Evolutionary conservation across 106 monocot species (phyloP), one percentile per base, ranked within the genome.

Genomic region (Cymbidium sinense): DNA sequence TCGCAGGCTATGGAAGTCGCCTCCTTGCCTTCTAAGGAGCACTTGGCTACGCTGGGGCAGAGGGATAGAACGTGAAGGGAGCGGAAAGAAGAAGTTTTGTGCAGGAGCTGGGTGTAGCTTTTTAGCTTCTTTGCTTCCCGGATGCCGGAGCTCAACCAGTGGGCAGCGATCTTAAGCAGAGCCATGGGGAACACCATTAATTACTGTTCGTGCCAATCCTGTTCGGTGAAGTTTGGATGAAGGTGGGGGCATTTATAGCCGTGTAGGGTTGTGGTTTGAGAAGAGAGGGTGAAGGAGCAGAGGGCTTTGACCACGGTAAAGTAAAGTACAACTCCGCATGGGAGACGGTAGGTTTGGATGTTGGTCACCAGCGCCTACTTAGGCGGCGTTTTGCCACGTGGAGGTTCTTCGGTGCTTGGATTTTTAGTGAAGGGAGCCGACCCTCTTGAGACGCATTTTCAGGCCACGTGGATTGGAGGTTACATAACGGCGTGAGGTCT

Each of bases 1-100:
- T 89, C 88, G 51, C 85, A 84, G 1, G 87, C 82, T 21, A 83
- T 17, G 51, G 81, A 70, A 7, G 80, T 78, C 8, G 30, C 51
- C 36, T 37, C 71, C 3, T 37, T 35, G 37, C 20, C 18, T 71
- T 71, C 20, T 18, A 21, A 7, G 18, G 71, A 37, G 21, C 19
- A 36, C 39, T 71, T 71, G 19, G 36, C 34, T 17, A 71, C 37
- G 34, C 20, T 37, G 7, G 71, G 37, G 21, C 39, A 35, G 19
- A 71, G 17, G 21, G 37, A 37, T 21, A 71, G 37, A 2, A 31
- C 67, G 0, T 69, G 67, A 25, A 74, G 74, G 43, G 43, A 43
- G 3, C 74, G 41, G 67, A 31, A 67, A 3, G 74, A 74, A n/a
- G 34, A 37, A 29, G 36, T 71, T 37, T n/a, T 34, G 74, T 74